A percentile compares a stretch with the other conserved stretches of the same genome.
These are phyloP conservation scores for Penicillium sp. DNA, from an alignment of 2,329 filamentous ascomycete species.

Conservation along the genomic window DNA sequence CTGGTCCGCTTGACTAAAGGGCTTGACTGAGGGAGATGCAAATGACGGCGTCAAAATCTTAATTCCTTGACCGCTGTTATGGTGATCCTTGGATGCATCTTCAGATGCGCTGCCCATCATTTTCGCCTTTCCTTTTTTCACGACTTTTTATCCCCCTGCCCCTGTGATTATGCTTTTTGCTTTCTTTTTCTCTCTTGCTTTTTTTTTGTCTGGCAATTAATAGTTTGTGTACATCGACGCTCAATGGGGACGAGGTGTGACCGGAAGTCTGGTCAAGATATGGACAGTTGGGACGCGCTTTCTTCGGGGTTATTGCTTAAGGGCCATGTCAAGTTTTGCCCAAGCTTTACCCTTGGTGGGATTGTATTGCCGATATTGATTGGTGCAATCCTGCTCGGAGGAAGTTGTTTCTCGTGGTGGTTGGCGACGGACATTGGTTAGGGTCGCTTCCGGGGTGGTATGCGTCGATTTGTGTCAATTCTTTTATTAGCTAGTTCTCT, in stretches of 20 bases:
- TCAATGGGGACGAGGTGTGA: constrained; percentile 32
- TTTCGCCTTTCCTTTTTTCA: constrained; percentile 11
- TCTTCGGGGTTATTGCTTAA: constrained; percentile 17
- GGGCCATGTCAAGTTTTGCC: constrained; percentile 17
- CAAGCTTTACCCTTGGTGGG: constrained; percentile 4
- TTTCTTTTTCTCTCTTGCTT: constrained; percentile 12
- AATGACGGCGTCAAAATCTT: constrained; percentile 29
- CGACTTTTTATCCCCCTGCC: constrained; percentile 10
- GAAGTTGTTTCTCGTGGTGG: constrained; percentile 23
- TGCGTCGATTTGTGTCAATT: constrained; percentile 38
- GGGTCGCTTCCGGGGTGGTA: constrained; percentile 52
- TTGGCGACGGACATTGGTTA: constrained; percentile 48
- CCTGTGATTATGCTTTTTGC: constrained; percentile 10
- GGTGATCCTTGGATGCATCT: constrained; percentile 21
- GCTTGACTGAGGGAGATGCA: constrained; percentile 37
- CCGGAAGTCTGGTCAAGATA: constrained; percentile 19
- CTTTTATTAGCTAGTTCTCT: constrained; percentile 16
- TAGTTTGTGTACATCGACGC: constrained; percentile 31
- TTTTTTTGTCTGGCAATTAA: constrained; percentile 15
- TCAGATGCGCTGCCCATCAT: constrained; percentile 17
- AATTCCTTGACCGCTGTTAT: constrained; percentile 20
- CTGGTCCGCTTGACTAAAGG: constrained; percentile 18
- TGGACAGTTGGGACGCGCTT: constrained; percentile 17
- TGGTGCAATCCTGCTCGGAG: constrained; percentile 7
- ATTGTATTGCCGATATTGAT: constrained; percentile 1